phyloP scores from a whole-genome alignment of 345 rosid species.

The Geranium brycei region DNA sequence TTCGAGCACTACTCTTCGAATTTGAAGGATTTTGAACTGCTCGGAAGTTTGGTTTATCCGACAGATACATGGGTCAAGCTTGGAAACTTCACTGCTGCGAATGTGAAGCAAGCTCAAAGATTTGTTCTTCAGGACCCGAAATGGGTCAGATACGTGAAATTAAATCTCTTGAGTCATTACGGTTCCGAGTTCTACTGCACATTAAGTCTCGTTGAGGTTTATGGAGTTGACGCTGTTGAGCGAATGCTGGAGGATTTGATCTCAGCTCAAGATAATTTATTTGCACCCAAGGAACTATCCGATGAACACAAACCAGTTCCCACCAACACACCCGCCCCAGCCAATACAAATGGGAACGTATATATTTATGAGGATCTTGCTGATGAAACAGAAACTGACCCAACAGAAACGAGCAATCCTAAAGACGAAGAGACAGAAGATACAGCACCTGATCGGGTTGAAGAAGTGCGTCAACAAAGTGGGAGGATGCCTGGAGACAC shows the following conservation, averaged over 20 bases:
- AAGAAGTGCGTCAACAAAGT: conserved; percentile 28
- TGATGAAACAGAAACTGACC: conserved; percentile 8
- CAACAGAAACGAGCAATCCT: conserved; percentile 10
- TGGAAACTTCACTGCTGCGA: conserved; percentile 41
- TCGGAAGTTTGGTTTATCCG: conserved; percentile 48
- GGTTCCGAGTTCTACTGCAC: conserved; percentile 56
- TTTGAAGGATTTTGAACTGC: conserved; percentile 34
- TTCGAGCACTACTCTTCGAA: conserved; percentile 49
- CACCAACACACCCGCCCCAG: not conserved
- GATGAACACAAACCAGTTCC: conserved; percentile 10
- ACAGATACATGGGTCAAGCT: conserved; percentile 33
- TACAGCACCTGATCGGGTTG: conserved; percentile 18
- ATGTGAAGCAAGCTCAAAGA: conserved; percentile 35
- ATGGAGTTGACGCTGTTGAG: conserved; percentile 50
- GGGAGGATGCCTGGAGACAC: conserved; percentile 42
- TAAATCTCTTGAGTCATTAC: conserved; percentile 33
- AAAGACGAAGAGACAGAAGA: conserved; percentile 14
- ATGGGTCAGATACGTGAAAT: conserved; percentile 40
- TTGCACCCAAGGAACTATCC: conserved; percentile 9
- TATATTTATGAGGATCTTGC: conserved; percentile 12
- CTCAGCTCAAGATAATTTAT: conserved; percentile 23
- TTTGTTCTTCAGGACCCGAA: conserved; percentile 32
- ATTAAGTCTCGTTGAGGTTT: conserved; percentile 33
- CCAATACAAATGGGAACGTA: conserved; percentile 9
- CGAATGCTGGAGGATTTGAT: conserved; percentile 49